Base-by-base conservation (phyloP, 371 early-diverging fungal species). In the Saksenaea vasiformis region DNA sequence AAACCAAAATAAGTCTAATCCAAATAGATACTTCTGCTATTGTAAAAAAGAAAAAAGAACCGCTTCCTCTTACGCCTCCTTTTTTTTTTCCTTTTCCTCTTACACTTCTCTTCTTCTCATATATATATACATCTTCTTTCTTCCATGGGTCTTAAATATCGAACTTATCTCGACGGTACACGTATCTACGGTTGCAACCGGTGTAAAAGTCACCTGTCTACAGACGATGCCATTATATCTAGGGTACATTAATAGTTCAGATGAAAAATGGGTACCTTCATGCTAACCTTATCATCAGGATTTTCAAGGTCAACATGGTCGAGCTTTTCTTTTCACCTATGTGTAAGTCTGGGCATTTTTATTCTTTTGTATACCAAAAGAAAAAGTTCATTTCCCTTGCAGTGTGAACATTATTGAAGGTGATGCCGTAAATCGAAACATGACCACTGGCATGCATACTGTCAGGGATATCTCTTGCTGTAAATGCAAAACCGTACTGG, bases 161-260 rank as follows among this genome's bases (percentile, higher is more conserved):
- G 80, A 59, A 77, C 72, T 9, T 87, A 81, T 68, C 75, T 88
- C 38, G 80, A 75, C 51, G 83, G 83, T 35, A 79, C 60, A 28
- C 68, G 72, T 43, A 71, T 91, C 60, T 85, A 87, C 65, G 84
- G 84, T 36, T 93, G 93, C 72, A 72, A 66, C 44, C 69, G 76
- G 13, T 93, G 93, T 74, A 84, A 84, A 65, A 93, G 89, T n/a
- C 93, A 91, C 60, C 77, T 93, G 17, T 80, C 89, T 15, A 85
- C 89, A 19, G 66, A 56, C 15, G 86, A 86, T 5, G 79, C 78
- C 44, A 76, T 91, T 43, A 68, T 91, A 28, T 91, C 91, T 28
- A 89, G 81, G 80, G 91, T 86, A 82, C 24, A 22, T 7, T 19
- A 9, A 36, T 38, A 14, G 22, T 28, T 37, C 51, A 22, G 22